Conservation (phyloP, 176 grass and related monocot species). For the Eleusine coracana region DNA sequence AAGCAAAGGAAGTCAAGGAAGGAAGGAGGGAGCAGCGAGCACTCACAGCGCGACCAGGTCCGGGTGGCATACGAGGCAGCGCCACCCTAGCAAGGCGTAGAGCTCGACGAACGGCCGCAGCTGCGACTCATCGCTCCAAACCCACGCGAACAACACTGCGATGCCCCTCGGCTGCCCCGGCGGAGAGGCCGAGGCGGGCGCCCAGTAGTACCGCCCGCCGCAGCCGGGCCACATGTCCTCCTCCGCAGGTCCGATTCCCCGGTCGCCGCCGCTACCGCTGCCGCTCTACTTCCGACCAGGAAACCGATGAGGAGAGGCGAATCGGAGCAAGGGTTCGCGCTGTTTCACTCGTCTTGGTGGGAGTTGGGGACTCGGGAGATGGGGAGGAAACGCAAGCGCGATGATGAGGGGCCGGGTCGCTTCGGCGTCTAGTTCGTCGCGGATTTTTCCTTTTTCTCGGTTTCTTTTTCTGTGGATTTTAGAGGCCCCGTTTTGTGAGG, state of each 20-base stretch:
- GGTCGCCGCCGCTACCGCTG: background rate
- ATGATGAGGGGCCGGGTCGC: slow-evolving; percentile 28
- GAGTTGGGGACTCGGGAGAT: slow-evolving; percentile 25
- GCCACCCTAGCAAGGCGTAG: slow-evolving; percentile 88
- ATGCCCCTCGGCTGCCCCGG: slow-evolving; percentile 59
- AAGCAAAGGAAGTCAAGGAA: background rate
- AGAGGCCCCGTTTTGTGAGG: background rate
- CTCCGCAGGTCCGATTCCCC: background rate
- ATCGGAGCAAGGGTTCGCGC: slow-evolving; percentile 34
- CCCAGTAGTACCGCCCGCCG: slow-evolving; percentile 76
- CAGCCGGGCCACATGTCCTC: slow-evolving; percentile 74
- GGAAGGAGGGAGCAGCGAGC: background rate
- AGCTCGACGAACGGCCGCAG: slow-evolving; percentile 80
- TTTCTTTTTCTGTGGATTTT: background rate
- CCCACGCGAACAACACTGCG: slow-evolving; percentile 79
- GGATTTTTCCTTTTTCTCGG: background rate
- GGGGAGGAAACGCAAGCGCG: background rate
- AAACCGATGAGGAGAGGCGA: slow-evolving; percentile 33
- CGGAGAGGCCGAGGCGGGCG: slow-evolving; percentile 42
- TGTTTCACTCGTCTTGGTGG: slow-evolving; percentile 27
- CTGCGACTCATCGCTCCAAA: slow-evolving; percentile 85
- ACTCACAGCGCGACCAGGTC: slow-evolving; percentile 88
- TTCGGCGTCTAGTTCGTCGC: slow-evolving; percentile 39
- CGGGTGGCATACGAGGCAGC: slow-evolving; percentile 81
- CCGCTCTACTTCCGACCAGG: background rate